phyloP scores from a whole-genome alignment of 2,329 filamentous ascomycete species.

The Colletotrichum neosansevieriae region DNA sequence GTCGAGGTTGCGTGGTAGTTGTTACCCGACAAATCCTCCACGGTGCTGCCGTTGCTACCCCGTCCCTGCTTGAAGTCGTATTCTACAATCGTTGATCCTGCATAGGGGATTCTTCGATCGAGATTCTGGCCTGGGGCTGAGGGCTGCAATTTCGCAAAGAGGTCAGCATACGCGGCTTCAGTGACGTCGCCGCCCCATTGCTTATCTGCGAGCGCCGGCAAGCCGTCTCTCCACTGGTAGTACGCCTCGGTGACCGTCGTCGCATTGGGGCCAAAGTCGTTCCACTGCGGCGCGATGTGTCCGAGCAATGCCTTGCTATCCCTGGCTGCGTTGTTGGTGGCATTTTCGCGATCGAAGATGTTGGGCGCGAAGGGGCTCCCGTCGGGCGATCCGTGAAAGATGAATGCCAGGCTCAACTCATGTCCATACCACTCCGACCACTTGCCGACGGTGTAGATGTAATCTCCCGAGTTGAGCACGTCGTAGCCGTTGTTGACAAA shows the following conservation, averaged over 20 bases:
- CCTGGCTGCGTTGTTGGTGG: constrained; percentile 39
- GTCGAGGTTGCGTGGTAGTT: constrained; percentile 39
- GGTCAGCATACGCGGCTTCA: constrained; percentile 9
- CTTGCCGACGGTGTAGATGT: constrained; percentile 44
- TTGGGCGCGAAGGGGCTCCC: constrained; percentile 42
- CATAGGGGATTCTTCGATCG: constrained; percentile 41
- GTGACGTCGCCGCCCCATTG: constrained; percentile 44
- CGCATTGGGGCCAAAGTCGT: constrained; percentile 44
- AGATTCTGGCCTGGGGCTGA: constrained; percentile 43
- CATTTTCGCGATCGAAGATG: constrained; percentile 43
- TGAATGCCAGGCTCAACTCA: constrained; percentile 40
- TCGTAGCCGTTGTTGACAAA: constrained; percentile 44
- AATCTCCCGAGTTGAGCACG: constrained; percentile 45
- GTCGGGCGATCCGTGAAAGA: constrained; percentile 42
- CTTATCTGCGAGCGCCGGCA: constrained; percentile 45
- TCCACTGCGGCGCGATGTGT: constrained; percentile 44
- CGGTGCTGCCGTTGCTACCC: constrained; percentile 20
- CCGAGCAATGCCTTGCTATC: constrained; percentile 40
- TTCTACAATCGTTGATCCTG: constrained; percentile 39
- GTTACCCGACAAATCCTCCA: constrained; percentile 42
- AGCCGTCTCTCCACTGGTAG: constrained; percentile 44
- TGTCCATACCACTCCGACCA: constrained; percentile 40
- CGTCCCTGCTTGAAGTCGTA: constrained; percentile 34
- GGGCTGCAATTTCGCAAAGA: constrained; percentile 42
- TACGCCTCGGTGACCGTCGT: constrained; percentile 45